Base-by-base conservation (phyloP, 2,329 filamentous ascomycete genomes). In the Botrytis medusae region DNA sequence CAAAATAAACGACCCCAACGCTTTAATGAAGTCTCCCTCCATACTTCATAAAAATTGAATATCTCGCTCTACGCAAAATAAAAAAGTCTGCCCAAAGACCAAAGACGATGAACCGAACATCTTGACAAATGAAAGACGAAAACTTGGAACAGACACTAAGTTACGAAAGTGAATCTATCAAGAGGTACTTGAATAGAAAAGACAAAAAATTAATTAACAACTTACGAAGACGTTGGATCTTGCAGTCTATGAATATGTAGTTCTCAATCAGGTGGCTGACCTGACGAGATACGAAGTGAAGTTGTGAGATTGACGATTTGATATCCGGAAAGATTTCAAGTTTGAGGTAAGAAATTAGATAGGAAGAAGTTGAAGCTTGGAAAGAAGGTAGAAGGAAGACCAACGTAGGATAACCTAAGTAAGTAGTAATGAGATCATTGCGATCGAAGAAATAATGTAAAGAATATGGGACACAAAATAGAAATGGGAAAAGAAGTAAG, bases 21-120 rank as follows among this genome's bases (percentile, higher is more conserved):
- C 18, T 34, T 25, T 6, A 1, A 25, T 57, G 65, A 57, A 16
- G n/a, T 25, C 14, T 29, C n/a, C 18, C 14, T 32, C 18, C 12
- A 32, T 29, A 4, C 18, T 44, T 69, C 65, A 42, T 25, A 3
- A 6, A 32, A 25, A 42, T 1, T 12, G 12, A 57, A 32, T 42
- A 57, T 32, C 65, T 69, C 65, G 65, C 65, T 59, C 57, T 57
- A 32, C 3, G 16, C 18, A 69, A 69, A 57, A 57, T 57, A 48
- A 25, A n/a, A 57, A 18, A 42, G 3, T 32, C n/a, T 57, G 48
- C n/a, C 4, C n/a, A 10, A 7, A 69, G 18, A 18, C 29, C 51
- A 57, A 69, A 48, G 18, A 44, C 29, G 34, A 69, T 69, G 65
- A 69, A 69, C 5, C 37, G 37, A 44, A 40, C n/a, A 57, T 57